phyloP scores from a whole-genome alignment of 2,329 filamentous ascomycete genomes.

The Alternaria novae-zelandiae region DNA sequence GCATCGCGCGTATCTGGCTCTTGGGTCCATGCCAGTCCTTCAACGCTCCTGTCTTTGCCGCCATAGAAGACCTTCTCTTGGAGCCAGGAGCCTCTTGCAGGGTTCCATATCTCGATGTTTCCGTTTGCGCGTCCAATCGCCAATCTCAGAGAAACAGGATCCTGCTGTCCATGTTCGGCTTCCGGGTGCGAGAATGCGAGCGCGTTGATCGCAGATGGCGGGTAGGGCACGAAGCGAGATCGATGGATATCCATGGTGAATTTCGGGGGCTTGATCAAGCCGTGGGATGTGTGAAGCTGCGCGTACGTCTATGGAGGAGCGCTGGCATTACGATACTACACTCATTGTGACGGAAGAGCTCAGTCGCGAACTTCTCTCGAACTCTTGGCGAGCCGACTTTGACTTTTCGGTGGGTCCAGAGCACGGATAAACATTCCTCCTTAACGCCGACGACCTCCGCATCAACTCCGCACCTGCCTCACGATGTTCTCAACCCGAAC shows the following conservation, averaged over 20 bases:
- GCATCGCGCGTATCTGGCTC: conserved; percentile 76
- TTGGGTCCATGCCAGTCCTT: conserved; percentile 89
- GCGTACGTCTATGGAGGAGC: conserved; percentile 19
- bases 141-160: conserved; percentile 71
- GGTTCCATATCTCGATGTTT: conserved; percentile 98
- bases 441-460: conserved; percentile 13
- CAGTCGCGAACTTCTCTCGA: conserved; percentile 18
- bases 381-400: conserved; percentile 23
- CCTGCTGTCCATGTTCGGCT: conserved; percentile 46
- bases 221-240: conserved; percentile 93
- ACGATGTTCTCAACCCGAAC: neutral
- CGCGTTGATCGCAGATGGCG: conserved; percentile 89
- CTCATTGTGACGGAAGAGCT: conserved; percentile 11
- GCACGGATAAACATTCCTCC: conserved; percentile 9
- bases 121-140: conserved; percentile 93
- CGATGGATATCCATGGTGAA: conserved; percentile 89
- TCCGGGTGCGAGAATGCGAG: conserved; percentile 84
- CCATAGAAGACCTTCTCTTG: conserved; percentile 88
- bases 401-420: conserved; percentile 24
- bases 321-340: conserved; percentile 21
- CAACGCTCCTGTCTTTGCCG: conserved; percentile 83
- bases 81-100: conserved; percentile 79
- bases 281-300: neutral
- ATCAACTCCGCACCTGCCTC: conserved; percentile 6
- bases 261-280: neutral